Evolutionary conservation across 2,329 filamentous ascomycete species (phyloP).

Genomic region (Cercospora canescens): DNA sequence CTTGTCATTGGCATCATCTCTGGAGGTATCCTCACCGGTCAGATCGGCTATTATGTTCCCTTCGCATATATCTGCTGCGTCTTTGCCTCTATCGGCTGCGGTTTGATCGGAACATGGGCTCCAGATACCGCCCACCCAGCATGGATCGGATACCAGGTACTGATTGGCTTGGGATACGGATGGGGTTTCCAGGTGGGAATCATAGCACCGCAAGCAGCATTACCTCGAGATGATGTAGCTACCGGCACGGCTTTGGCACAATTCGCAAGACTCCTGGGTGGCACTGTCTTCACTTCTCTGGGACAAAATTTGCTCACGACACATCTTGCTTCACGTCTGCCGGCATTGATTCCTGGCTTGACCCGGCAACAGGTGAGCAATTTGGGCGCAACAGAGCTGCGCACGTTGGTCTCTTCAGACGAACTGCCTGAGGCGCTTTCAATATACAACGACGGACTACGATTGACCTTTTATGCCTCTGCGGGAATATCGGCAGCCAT

Average conservation of each 20-base stretch:
- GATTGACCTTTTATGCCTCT: not conserved
- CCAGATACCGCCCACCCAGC: slow-evolving; percentile 37
- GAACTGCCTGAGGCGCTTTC: slow-evolving; percentile 21
- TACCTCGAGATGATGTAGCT: slow-evolving; percentile 40
- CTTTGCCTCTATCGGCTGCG: slow-evolving; percentile 46
- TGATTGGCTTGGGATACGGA: slow-evolving; percentile 48
- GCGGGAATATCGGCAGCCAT: not conserved
- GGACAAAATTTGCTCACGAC: slow-evolving; percentile 37
- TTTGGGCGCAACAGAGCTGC: slow-evolving; percentile 34
- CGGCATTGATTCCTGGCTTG: slow-evolving; percentile 14
- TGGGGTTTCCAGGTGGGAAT: slow-evolving; percentile 43
- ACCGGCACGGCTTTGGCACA: slow-evolving; percentile 42
- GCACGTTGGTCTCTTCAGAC: slow-evolving; percentile 26
- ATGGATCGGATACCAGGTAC: slow-evolving; percentile 53
- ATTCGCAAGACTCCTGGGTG: slow-evolving; percentile 46
- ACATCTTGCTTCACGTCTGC: slow-evolving; percentile 18
- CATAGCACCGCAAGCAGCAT: slow-evolving; percentile 42
- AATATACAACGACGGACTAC: slow-evolving; percentile 32
- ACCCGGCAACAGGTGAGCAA: slow-evolving; percentile 24
- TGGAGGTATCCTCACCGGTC: slow-evolving; percentile 39
- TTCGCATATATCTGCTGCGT: slow-evolving; percentile 42
- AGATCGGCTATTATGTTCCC: slow-evolving; percentile 49
- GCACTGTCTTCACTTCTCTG: slow-evolving; percentile 45
- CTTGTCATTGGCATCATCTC: slow-evolving; percentile 40
- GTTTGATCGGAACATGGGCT: slow-evolving; percentile 47